Percentiles rank a stretch among this genome's conserved stretches.
phyloP scores from a whole-genome alignment of 164 flowering plant species.

The Pachysandra terminalis region DNA sequence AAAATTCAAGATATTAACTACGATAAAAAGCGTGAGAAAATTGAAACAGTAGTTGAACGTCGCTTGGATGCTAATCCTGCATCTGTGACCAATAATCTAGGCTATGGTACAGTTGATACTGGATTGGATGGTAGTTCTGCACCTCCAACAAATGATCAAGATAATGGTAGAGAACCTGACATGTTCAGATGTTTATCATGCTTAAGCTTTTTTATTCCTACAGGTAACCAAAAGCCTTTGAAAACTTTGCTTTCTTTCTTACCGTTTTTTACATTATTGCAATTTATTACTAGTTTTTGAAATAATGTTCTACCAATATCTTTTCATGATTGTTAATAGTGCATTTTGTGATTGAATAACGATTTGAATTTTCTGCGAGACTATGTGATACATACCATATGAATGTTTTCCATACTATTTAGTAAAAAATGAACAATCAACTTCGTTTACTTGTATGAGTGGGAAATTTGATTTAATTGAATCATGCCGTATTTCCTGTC shows the following conservation, averaged over 20 bases:
- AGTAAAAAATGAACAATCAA: neutral
- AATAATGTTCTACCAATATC: no score
- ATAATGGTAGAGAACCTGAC: constrained; percentile 33
- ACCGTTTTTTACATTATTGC: neutral
- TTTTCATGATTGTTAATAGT: neutral
- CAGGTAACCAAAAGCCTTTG: constrained; percentile 35
- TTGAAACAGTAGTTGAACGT: constrained; percentile 15
- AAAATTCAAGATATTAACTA: constrained; percentile 10
- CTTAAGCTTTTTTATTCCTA: constrained; percentile 66
- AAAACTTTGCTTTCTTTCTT: neutral
- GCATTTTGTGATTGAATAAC: neutral
- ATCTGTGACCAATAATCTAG: constrained; percentile 7
- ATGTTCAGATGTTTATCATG: constrained; percentile 73
- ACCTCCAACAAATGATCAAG: constrained; percentile 16
- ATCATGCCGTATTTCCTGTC: neutral
- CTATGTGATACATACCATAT: neutral
- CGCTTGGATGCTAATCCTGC: constrained; percentile 8
- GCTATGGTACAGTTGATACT: constrained; percentile 3
- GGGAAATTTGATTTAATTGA: neutral
- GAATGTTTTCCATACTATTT: neutral
- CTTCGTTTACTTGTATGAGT: neutral
- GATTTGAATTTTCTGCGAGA: neutral
- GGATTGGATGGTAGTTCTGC: constrained; percentile 9
- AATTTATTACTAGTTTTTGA: neutral
- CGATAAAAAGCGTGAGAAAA: constrained; percentile 33